Evolutionary conservation across 169 alveolate genomes (phyloP), one percentile per base, ranked within the genome.

Genomic region (Eimeria tenella): DNA sequence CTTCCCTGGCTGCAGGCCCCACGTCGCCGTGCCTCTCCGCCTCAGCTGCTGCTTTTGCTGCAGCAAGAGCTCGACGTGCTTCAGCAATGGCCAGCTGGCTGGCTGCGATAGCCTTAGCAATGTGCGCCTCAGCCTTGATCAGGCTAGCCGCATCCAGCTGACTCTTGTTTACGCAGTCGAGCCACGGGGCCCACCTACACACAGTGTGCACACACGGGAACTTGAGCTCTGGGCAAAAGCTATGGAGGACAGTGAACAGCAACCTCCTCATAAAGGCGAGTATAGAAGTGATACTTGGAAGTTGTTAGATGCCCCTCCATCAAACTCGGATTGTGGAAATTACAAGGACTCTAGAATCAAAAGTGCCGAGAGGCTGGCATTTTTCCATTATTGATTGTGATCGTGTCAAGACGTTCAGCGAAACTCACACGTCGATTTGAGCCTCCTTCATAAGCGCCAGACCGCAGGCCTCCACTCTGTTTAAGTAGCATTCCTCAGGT

Each of bases 391-490:
- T 31, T 31, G 42, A 31, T 31, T 31, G 42, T 31, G 42, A 31
- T 31, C 42, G 42, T 31, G 42, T 31, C 42, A 31, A 31, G 42
- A 31, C 2, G 42, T 2, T 31, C 42, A 31, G 52, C 7, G 79
- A 23, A n/a, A 17, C 88, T 53, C 31, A 79, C 88, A 79, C 68
- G 71, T 21, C 71, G 55, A 79, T 52, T 19, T 21, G 55, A 13
- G 50, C 73, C 53, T 79, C 88, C 73, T 50, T 56, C 88, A 79
- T 6, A 19, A 79, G 9, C 19, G 50, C 88, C 23, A 79, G 71
- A 52, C 88, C 88, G 52, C 88, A 79, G 55, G 88, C 71, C 53
- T 79, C 88, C 53, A 79, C 88, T 53, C 88, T 68, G 88, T 79
- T 79, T 21, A 79, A 56, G 58, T 79, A 79, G 21, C 88, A 79